These are phyloP conservation scores for Hippophae rhamnoides DNA, from an alignment of 306 rosid genomes.

Conservation along the genomic window DNA sequence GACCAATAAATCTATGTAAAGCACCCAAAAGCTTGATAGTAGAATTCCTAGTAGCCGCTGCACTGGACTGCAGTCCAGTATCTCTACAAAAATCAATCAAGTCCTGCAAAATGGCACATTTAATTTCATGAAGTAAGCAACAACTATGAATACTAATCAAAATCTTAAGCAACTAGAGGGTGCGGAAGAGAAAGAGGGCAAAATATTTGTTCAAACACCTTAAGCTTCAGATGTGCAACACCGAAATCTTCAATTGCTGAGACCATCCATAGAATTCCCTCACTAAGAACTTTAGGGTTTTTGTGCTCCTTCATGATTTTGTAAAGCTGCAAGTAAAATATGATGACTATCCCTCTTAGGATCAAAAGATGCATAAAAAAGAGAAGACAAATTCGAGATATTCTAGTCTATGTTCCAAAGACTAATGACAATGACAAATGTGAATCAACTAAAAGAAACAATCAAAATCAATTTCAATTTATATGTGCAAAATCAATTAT, in stretches of 20 bases:
- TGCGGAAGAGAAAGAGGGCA: not conserved
- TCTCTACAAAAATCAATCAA: conserved; percentile 94
- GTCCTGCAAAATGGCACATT: conserved; percentile 46
- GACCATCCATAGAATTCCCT: conserved; percentile 95
- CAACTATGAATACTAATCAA: not conserved
- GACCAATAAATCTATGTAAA: conserved; percentile 94
- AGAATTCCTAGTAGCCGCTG: conserved; percentile 89
- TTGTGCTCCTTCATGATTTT: conserved; percentile 98
- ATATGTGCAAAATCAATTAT: not conserved
- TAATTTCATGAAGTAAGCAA: conserved; percentile 1
- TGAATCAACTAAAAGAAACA: too few species aligned
- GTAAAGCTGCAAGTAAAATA: conserved; percentile 44
- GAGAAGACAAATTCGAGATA: not conserved
- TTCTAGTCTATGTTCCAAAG: not conserved
- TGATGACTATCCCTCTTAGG: not conserved
- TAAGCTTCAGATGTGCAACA: conserved; percentile 75
- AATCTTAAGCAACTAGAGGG: not conserved
- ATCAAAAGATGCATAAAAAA: conserved; percentile 8
- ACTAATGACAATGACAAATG: too few species aligned
- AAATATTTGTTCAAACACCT: conserved; percentile 37
- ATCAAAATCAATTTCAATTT: too few species aligned
- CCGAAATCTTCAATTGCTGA: conserved; percentile 96
- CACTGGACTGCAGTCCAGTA: conserved; percentile 88
- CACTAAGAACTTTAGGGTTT: conserved; percentile 98
- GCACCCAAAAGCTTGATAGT: conserved; percentile 92